A percentile compares a stretch with the other conserved stretches of the same genome.
These are phyloP conservation scores for Monilinia fructigena DNA, from an alignment of 2,329 filamentous ascomycete species.

Conservation along the genomic window DNA sequence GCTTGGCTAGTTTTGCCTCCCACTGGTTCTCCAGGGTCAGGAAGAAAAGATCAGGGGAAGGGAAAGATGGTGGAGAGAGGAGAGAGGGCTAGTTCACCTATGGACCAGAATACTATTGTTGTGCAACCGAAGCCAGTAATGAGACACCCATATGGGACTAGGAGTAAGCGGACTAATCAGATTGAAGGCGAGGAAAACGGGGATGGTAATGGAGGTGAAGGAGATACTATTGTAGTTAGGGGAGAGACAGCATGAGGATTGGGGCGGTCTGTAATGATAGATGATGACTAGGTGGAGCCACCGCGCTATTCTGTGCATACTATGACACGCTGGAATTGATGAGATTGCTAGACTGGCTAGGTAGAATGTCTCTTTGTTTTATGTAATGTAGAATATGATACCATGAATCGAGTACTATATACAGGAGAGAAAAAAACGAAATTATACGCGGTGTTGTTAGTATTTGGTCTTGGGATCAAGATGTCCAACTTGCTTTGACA, in stretches of 20 bases:
- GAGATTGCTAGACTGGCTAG: not conserved
- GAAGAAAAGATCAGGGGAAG: slow-evolving; percentile 4
- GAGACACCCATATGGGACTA: slow-evolving; percentile 18
- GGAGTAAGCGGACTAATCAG: slow-evolving; percentile 2
- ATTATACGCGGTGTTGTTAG: no score
- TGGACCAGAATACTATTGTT: not conserved
- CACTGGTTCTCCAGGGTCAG: slow-evolving; percentile 16
- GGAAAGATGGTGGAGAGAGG: slow-evolving; percentile 10
- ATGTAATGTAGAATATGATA: not conserved
- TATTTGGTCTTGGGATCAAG: no score
- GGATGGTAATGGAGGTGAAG: not conserved
- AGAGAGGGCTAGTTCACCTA: not conserved
- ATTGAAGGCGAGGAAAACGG: not conserved
- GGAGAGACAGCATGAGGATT: slow-evolving; percentile 17
- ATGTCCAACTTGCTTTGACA: no score
- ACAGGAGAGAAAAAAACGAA: no score
- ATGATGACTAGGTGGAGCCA: not conserved
- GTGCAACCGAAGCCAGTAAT: not conserved
- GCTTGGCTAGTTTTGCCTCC: slow-evolving; percentile 14
- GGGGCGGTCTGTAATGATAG: slow-evolving; percentile 22
- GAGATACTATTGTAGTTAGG: slow-evolving; percentile 12
- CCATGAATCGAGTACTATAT: not conserved
- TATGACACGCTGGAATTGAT: not conserved
- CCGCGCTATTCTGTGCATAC: not conserved
- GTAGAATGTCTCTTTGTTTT: slow-evolving; percentile 3